Base-by-base conservation (phyloP, 805 yeast species). In the Brettanomyces naardenensis region DNA sequence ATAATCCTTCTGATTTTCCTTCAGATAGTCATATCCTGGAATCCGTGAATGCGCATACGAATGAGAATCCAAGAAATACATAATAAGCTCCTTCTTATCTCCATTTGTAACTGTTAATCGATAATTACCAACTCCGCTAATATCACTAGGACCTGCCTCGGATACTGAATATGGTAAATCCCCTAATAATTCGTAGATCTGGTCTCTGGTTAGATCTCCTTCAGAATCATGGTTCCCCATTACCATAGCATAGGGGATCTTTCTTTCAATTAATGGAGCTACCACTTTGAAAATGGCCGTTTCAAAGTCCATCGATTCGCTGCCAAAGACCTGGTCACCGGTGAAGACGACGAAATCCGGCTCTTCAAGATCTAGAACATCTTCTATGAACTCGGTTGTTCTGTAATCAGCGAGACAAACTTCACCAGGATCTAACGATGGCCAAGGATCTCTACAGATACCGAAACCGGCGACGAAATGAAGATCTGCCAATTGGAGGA, bases 221-320 rank as follows among this genome's bases (percentile, higher is more conserved):
- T 89, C 95, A 52, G 82, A 92, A 56, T 92, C 98, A 56, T 92
- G 98, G 56, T 92, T 92, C 1, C 98, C 98, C 65, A 90, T 69
- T 6, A 80, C 77, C 46, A 83, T 68, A 0, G 96, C 90, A 66
- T 73, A 92, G 3, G 97, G 97, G 6, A 89, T 81, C 35, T 69
- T 59, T 33, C 84, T 63, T 13, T 62, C 50, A 19, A 89, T 70
- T 20, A 86, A 73, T 0, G 95, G 94, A 9, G 69, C 64, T 7
- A 82, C 66, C 0, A 80, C 86, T 54, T 92, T 90, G 42, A 81
- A 68, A n/a, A 87, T 49, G 0, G 96, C 76, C 0, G 95, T 78
- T 47, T 80, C 80, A 0, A 96, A 70, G 53, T 90, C 97, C 6
- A 85, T 87, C 0, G 85, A 69, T 32, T 65, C 70, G 29, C 73